phyloP scores from a whole-genome alignment of 768 basidiomycete species.

The Amylocystis lapponica region DNA sequence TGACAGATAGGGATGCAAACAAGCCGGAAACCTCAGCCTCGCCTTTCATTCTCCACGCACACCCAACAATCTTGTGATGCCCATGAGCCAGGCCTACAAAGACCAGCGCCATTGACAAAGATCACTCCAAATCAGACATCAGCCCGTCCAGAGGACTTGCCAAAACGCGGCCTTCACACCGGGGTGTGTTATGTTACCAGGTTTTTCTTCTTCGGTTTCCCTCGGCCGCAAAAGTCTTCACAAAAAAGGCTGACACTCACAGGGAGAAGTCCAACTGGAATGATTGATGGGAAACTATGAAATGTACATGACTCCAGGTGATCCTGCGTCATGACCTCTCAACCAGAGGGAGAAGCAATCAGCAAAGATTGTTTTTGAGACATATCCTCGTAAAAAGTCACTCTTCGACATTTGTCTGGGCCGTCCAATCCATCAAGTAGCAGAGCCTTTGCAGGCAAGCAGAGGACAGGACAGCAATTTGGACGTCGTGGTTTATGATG shows the following conservation, averaged over 20 bases:
- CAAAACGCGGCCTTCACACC: conserved; percentile 35
- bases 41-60: conserved; percentile 80
- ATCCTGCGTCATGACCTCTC: conserved; percentile 89
- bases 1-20: too few relatives aligned
- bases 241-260: conserved; percentile 6
- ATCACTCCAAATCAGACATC: conserved; percentile 5
- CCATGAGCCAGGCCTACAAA: not conserved
- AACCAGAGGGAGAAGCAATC: conserved; percentile 85
- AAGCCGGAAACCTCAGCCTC: conserved; percentile 71
- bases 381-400: conserved; percentile 28
- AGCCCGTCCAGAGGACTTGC: conserved; percentile 13
- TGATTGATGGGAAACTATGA: conserved; percentile 9
- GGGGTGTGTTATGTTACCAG: conserved; percentile 89
- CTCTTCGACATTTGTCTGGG: conserved; percentile 91
- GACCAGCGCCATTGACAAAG: conserved; percentile 16
- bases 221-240: conserved; percentile 10
- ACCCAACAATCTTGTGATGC: conserved; percentile 37
- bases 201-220: conserved; percentile 69
- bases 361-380: conserved; percentile 93
- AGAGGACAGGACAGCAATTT: conserved; percentile 76
- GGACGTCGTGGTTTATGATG: conserved; percentile 51
- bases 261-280: conserved; percentile 2
- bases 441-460: conserved; percentile 33
- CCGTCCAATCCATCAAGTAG: conserved; percentile 54
- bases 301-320: conserved; percentile 81